Conservation (phyloP, 306 rosid species). For the Morella rubra region DNA sequence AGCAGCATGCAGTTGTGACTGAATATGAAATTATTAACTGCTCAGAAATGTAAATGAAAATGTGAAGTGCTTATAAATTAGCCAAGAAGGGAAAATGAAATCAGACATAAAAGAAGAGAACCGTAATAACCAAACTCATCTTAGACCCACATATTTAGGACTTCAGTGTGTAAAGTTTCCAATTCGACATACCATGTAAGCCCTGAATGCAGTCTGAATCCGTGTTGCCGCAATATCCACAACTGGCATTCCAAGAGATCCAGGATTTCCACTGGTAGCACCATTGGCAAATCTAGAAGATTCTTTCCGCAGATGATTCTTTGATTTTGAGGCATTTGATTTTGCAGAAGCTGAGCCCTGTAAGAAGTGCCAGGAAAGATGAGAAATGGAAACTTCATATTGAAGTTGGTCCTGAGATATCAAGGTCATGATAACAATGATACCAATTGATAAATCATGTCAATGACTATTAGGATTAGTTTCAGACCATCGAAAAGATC, state of each 20-base stretch:
- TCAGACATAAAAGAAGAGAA: background rate
- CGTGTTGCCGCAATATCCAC: conserved; percentile 79
- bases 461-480: conserved; percentile 1
- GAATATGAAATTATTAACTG: background rate
- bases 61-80: background rate
- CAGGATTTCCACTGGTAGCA: conserved; percentile 35
- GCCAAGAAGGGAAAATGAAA: conserved; percentile 4
- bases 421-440: conserved; percentile 21
- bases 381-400: conserved; percentile 24
- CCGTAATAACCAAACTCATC: conserved; percentile 6
- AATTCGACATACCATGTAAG: conserved; percentile 53
- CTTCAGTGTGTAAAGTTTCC: conserved; percentile 5
- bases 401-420: conserved; percentile 15
- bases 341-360: conserved; percentile 57
- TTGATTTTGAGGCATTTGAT: conserved; percentile 40
- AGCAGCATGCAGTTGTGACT: background rate
- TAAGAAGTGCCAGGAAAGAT: conserved; percentile 18
- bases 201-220: conserved; percentile 92
- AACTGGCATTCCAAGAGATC: conserved; percentile 43
- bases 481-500: background rate
- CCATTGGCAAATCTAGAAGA: conserved; percentile 39
- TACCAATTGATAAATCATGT: conserved; percentile 16
- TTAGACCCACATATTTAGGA: conserved; percentile 11
- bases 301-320: conserved; percentile 36
- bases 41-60: conserved; percentile 5